Evolutionary conservation across 331 rosid genomes (phyloP).

Genomic region (Pyrus hybrid): DNA sequence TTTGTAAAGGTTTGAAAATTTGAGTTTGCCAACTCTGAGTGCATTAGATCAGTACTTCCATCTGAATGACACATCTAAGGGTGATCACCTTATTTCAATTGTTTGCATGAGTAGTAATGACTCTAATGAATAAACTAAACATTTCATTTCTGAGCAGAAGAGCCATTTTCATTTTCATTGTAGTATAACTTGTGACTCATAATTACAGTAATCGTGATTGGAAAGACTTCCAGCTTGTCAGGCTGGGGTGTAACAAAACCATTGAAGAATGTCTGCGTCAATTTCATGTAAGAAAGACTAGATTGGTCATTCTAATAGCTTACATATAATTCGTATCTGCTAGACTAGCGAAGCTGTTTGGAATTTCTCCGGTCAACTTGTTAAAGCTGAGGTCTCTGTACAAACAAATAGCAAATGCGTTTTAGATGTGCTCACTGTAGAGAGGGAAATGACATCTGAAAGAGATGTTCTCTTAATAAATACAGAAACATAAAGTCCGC

Average conservation of each 20-base stretch:
- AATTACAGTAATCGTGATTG: not conserved
- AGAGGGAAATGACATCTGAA: not conserved
- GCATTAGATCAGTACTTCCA: too few relatives aligned
- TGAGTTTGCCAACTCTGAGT: too few relatives aligned
- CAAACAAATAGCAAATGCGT: not conserved
- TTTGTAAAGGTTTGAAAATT: too few relatives aligned
- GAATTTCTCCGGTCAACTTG: too few relatives aligned
- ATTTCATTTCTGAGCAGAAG: too few relatives aligned
- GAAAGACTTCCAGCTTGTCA: not conserved
- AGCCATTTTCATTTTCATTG: too few relatives aligned
- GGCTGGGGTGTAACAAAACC: not conserved
- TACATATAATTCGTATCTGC: conserved; percentile 32
- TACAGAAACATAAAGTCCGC: not conserved
- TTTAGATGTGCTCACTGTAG: not conserved
- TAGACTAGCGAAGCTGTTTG: not conserved
- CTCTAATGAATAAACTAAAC: too few relatives aligned
- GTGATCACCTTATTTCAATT: too few relatives aligned
- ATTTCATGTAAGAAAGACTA: too few relatives aligned
- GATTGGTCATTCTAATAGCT: conserved; percentile 13
- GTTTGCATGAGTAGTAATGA: too few relatives aligned
- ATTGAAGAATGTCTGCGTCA: not conserved
- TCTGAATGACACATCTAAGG: too few relatives aligned
- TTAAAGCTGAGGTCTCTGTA: not conserved
- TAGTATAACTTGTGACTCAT: too few relatives aligned
- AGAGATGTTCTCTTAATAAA: not conserved